Evolutionary conservation across 1,139 yeast species (phyloP).

Genomic region (Yamadazyma atmosphaerica): DNA sequence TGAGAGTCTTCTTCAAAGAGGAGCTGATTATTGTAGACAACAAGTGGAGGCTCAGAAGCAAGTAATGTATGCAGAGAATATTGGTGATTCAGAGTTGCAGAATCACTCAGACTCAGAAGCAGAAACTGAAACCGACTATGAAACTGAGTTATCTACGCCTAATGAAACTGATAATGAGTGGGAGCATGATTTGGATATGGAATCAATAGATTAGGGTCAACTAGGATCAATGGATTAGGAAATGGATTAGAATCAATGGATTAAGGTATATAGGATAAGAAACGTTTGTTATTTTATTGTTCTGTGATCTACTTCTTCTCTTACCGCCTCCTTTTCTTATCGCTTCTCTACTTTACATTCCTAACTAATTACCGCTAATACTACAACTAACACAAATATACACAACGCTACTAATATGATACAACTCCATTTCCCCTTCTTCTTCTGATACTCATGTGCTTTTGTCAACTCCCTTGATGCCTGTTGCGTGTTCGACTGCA

Average conservation of each 20-base stretch:
- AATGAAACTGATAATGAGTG: slow-evolving; percentile 19
- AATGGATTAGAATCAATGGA: no score
- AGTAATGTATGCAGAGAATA: slow-evolving; percentile 27
- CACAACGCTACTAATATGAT: slow-evolving; percentile 51
- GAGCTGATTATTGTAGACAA: slow-evolving; percentile 36
- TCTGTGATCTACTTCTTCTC: no score
- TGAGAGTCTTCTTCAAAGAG: slow-evolving; percentile 32
- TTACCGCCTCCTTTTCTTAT: no score
- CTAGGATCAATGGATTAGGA: background rate
- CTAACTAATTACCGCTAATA: slow-evolving; percentile 42
- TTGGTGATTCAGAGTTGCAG: slow-evolving; percentile 28
- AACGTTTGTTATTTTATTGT: no score
- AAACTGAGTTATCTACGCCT: slow-evolving; percentile 1
- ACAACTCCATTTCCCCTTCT: slow-evolving; percentile 74
- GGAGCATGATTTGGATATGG: slow-evolving; percentile 10
- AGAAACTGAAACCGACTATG: slow-evolving; percentile 13
- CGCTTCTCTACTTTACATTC: no score
- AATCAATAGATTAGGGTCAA: slow-evolving; percentile 12
- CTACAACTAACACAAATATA: slow-evolving; percentile 37
- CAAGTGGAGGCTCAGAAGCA: slow-evolving; percentile 23
- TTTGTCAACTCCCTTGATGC: slow-evolving; percentile 69
- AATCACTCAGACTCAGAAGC: no score
- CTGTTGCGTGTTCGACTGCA: slow-evolving; percentile 66
- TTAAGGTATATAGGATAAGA: background rate
- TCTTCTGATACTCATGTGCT: slow-evolving; percentile 74